A percentile compares a stretch with the other conserved stretches of the same genome.
Conservation (phyloP, 306 rosid genomes). For the Rubus idaeus region DNA sequence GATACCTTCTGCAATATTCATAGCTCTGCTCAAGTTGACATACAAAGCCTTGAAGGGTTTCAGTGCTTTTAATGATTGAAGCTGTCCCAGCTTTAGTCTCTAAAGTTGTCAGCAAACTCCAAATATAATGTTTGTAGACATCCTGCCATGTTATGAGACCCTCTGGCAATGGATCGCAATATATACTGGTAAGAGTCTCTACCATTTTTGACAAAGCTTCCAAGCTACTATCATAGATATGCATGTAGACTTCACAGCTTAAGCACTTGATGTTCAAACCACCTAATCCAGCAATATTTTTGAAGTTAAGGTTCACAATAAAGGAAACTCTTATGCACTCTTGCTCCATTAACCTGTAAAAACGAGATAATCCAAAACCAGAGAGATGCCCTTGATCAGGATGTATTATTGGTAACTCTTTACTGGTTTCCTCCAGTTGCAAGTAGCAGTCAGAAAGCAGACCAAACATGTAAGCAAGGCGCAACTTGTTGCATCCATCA, state of each 20-base stretch:
- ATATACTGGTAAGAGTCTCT: slow-evolving; percentile 50
- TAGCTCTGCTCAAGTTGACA: slow-evolving; percentile 82
- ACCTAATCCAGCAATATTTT: slow-evolving; percentile 83
- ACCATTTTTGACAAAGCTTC: slow-evolving; percentile 85
- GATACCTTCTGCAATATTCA: slow-evolving; percentile 52
- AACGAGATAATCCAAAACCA: slow-evolving; percentile 54
- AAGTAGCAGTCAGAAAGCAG: slow-evolving; percentile 80
- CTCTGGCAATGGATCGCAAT: slow-evolving; percentile 49
- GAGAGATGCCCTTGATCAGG: slow-evolving; percentile 46
- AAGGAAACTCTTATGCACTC: slow-evolving; percentile 71
- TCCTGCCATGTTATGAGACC: slow-evolving; percentile 86
- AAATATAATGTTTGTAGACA: slow-evolving; percentile 68
- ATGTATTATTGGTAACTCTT: slow-evolving; percentile 41
- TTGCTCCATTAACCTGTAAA: slow-evolving; percentile 66
- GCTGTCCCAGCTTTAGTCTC: slow-evolving; percentile 60
- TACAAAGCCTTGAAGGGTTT: slow-evolving; percentile 64
- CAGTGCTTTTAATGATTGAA: slow-evolving; percentile 50
- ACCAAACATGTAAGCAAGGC: slow-evolving; percentile 73
- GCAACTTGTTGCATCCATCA: slow-evolving; percentile 79
- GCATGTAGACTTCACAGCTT: slow-evolving; percentile 63
- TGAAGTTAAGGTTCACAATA: slow-evolving; percentile 67
- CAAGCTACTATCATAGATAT: slow-evolving; percentile 63
- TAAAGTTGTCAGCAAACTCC: slow-evolving; percentile 49
- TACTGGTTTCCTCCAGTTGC: slow-evolving; percentile 58
- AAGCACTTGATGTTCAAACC: slow-evolving; percentile 75